Conservation (phyloP, 2,329 filamentous ascomycete genomes). For the Phoma sp. region DNA sequence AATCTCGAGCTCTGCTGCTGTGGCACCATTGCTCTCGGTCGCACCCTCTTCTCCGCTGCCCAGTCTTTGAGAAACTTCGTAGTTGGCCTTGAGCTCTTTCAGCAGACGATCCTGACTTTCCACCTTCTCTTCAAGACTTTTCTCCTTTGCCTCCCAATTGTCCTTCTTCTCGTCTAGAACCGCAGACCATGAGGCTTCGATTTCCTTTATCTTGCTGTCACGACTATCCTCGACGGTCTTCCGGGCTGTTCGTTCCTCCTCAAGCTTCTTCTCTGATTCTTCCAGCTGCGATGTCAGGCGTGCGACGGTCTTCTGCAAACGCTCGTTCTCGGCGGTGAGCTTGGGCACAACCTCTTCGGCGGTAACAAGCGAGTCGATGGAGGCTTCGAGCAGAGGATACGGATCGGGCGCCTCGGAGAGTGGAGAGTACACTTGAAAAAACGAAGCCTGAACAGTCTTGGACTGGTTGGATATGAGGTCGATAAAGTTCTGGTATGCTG, state of each 20-base stretch:
- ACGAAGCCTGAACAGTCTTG: constrained; percentile 90
- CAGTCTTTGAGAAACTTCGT: constrained; percentile 92
- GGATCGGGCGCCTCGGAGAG: constrained; percentile 95
- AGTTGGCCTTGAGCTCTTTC: constrained; percentile 94
- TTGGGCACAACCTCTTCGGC: constrained; percentile 92
- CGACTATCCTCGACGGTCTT: constrained; percentile 78
- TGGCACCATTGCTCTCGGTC: constrained; percentile 66
- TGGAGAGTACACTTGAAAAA: constrained; percentile 89
- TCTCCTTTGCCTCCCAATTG: constrained; percentile 96
- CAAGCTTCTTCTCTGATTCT: constrained; percentile 78
- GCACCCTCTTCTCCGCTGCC: constrained; percentile 72
- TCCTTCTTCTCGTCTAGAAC: constrained; percentile 92
- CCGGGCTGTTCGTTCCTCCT: constrained; percentile 74
- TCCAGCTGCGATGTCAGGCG: constrained; percentile 82
- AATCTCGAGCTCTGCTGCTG: constrained; percentile 91
- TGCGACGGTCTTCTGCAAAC: constrained; percentile 78
- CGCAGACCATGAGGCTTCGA: constrained; percentile 87
- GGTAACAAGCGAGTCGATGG: constrained; percentile 89
- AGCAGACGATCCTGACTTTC: constrained; percentile 91
- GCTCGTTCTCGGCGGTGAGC: constrained; percentile 84
- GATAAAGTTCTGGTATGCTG: constrained; percentile 96
- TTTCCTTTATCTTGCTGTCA: constrained; percentile 82
- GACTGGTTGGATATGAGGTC: constrained; percentile 95
- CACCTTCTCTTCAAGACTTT: constrained; percentile 86
- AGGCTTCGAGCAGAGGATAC: constrained; percentile 93